Conservation (phyloP, 129 eudicot species). For the Gnaphalium uliginosum region DNA sequence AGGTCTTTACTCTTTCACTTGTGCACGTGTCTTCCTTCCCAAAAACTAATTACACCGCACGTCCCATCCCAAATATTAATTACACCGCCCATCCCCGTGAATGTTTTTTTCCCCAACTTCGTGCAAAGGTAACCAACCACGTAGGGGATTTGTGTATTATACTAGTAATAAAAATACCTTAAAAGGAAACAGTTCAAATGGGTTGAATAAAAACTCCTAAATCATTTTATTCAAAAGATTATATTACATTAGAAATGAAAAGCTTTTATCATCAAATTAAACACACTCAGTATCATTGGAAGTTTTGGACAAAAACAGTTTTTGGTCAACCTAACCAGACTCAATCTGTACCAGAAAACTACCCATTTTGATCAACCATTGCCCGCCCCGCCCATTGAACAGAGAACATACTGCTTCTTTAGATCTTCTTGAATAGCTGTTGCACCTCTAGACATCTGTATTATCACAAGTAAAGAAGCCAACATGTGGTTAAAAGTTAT, state of each 20-base stretch:
- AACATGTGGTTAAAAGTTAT: background rate
- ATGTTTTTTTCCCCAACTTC: no score
- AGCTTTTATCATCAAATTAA: no score
- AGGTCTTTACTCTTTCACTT: no score
- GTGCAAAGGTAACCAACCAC: no score
- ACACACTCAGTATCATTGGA: no score
- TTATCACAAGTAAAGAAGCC: constrained; percentile 13
- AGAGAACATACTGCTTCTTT: constrained; percentile 65
- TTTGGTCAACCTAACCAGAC: background rate
- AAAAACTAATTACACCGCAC: no score
- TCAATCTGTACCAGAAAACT: background rate
- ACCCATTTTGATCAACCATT: constrained; percentile 4
- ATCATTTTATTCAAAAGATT: background rate
- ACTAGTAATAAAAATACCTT: no score
- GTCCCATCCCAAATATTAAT: no score
- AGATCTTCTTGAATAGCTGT: constrained; percentile 83
- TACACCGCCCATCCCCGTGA: no score
- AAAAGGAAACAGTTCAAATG: background rate
- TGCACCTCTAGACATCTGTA: constrained; percentile 94
- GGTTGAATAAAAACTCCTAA: background rate
- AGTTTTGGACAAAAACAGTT: background rate
- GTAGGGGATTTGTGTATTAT: no score
- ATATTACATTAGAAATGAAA: no score
- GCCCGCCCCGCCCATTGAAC: background rate
- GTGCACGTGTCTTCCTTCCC: no score